Evolutionary conservation across 805 yeast genomes (phyloP), one percentile per base, ranked within the genome.

Genomic region (Diddensiella transvaalensis): DNA sequence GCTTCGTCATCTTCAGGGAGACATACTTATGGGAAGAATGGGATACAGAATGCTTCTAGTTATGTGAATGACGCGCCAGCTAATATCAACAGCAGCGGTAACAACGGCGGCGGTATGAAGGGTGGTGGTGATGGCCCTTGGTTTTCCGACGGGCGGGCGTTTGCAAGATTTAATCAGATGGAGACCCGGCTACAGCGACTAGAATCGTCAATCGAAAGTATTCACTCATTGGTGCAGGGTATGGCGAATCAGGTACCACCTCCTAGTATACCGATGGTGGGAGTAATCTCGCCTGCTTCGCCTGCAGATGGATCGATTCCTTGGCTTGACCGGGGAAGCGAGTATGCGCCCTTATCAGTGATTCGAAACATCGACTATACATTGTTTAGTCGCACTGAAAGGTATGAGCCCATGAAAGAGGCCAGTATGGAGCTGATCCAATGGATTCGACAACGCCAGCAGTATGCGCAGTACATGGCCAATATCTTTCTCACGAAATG

Each of bases 401-500:
- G 59, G 43, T 26, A 63, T 21, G 66, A 64, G 45, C 68, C 71
- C 23, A 64, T 68, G 46, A 55, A 56, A 11, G 55, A 61, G 23
- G 64, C 70, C 3, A 64, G 77, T 52, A 67, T 70, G 13, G 74
- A 75, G 46, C 78, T 80, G 52, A 48, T 75, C 33, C 60, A 64
- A 41, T 78, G 78, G 61, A 78, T 73, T 54, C 63, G 67, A 26
- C 61, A 69, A 10, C 68, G 78, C 53, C 72, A 70, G 50, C 52
- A 56, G 6, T 59, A 78, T 3, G 76, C 80, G 53, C 61, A 76
- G 4, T 63, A 66, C 39, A 58, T 79, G 24, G 73, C 78, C 0
- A 68, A 70, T 48, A 73, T 74, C 22, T 80, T 79, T 51, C 59
- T 79, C 32, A 72, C 70, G 15, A 74, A 73, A 38, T 78, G 83